Base-by-base conservation (phyloP, 495 filamentous ascomycete species). In the Cryomyces minteri region DNA sequence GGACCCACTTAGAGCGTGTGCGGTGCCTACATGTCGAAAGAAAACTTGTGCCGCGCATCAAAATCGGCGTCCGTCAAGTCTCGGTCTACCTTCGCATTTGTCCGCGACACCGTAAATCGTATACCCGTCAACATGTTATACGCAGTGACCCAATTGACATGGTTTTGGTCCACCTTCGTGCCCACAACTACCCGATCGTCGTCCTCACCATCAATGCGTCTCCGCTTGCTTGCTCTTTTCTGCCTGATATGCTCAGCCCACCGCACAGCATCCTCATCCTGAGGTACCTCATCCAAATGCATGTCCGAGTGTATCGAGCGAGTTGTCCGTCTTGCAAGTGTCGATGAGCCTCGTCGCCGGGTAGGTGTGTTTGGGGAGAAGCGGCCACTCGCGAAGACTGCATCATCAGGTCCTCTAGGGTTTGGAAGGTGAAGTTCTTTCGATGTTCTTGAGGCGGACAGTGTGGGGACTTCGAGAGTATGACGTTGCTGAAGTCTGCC, bases 51-150 rank as follows among this genome's bases (percentile, higher is more conserved):
- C 58, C 79, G 81, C 49, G 82, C 80, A 46, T 82, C 70, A 59
- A 99, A 99, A 65, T 99, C 92, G 32, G 76, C 82, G 52, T 88
- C 80, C 10, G 81, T 90, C 51, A 96, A 59, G 41, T 83, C 72
- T 46, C 87, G 77, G 63, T 95, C 84, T 62, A 94, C 74, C 66
- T 99, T 99, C 14, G 92, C 90, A 58, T 99, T 95, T 46, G 90
- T 93, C 47, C 90, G 73, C 47, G 88, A 95, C 5, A 99, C 92
- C 28, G 84, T 82, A 52, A 99, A 95, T 39, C 90, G 85, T 54
- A 99, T 99, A 45, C 90, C 90, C 4, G 90, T 96, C 64, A 99
- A 74, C 90, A 99, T 99, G 63, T 99, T 96, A 63, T 99, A 99
- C 32, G 92, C 88, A 5, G 84, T 95, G 14, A 94, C 85, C 79